Base-by-base conservation (phyloP, 2,329 filamentous ascomycete genomes). In the Monosporascus cannonballus region DNA sequence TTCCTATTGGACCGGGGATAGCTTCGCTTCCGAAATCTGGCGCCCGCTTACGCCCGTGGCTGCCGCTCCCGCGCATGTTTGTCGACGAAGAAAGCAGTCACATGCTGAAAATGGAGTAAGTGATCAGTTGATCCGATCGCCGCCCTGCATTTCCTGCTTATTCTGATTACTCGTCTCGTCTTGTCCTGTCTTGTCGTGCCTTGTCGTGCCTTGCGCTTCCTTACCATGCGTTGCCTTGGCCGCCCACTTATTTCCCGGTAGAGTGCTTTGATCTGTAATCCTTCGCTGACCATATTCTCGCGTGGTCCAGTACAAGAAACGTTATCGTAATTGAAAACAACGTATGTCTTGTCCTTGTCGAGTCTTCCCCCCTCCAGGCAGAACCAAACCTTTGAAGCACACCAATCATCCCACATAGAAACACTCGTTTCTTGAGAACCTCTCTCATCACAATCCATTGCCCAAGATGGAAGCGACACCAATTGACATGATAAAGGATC, bases 401-500 rank as follows among this genome's bases (percentile, higher is more conserved):
- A 6, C 42, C 24, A 46, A n/a, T 27, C 15, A 14, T 25, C 15
- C 42, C 39, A 18, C 39, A 6, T 42, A 24, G 18, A 42, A n/a
- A 46, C 24, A 15, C 24, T 46, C 24, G 18, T 46, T 30, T 15
- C 9, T 30, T 18, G 22, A 42, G 39, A 42, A 42, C 17, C 24
- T 41, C 30, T 47, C 49, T 47, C 49, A 51, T 54, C 44, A 18
- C 48, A 49, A 39, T 48, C 39, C 27, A 11, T 49, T 45, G 37
- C 44, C 45, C 30, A 18, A 14, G 18, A 38, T 52, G 44, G 36
- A 45, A 22, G 30, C 20, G 45, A 48, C 46, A 20, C 53, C 41
- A 51, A 60, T 63, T 64, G 51, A 63, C 61, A 48, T 54, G 49
- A 61, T 56, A 51, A 50, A 83, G 72, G 78, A 83, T 56, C 77